Conservation (phyloP, 2,329 filamentous ascomycete species). For the Alternaria gaisen region DNA sequence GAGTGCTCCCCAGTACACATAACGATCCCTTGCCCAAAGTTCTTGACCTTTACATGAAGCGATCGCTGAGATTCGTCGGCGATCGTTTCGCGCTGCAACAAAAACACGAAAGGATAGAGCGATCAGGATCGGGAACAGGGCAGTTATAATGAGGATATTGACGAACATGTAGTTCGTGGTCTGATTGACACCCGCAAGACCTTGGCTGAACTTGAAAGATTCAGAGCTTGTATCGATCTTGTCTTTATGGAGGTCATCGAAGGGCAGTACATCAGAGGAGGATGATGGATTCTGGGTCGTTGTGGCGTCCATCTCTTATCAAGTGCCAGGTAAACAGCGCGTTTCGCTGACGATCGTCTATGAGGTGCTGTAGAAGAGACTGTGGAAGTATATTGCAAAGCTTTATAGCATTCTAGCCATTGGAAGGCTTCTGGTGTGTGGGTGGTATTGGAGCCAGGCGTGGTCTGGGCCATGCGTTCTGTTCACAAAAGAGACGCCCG, state of each 20-base stretch:
- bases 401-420: background rate
- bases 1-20: constrained; percentile 32
- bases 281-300: background rate
- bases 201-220: constrained; percentile 48
- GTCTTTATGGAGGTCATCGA: constrained; percentile 18
- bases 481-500: background rate
- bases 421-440: background rate
- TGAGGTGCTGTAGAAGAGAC: background rate
- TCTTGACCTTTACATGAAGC: constrained; percentile 17
- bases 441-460: background rate
- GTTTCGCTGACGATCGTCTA: background rate
- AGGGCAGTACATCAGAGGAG: background rate
- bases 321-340: background rate
- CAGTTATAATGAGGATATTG: constrained; percentile 22
- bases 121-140: constrained; percentile 13
- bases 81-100: constrained; percentile 14
- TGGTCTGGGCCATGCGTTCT: background rate
- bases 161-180: constrained; percentile 51
- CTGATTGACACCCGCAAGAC: constrained; percentile 56
- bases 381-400: background rate
- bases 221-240: constrained; percentile 20
- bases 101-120: constrained; percentile 16
- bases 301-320: background rate
- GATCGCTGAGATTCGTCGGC: constrained; percentile 18
- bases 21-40: constrained; percentile 23